Evolutionary conservation across 2,329 filamentous ascomycete species (phyloP), one percentile per base, ranked within the genome.

Genomic region (Trichoderma sp.): DNA sequence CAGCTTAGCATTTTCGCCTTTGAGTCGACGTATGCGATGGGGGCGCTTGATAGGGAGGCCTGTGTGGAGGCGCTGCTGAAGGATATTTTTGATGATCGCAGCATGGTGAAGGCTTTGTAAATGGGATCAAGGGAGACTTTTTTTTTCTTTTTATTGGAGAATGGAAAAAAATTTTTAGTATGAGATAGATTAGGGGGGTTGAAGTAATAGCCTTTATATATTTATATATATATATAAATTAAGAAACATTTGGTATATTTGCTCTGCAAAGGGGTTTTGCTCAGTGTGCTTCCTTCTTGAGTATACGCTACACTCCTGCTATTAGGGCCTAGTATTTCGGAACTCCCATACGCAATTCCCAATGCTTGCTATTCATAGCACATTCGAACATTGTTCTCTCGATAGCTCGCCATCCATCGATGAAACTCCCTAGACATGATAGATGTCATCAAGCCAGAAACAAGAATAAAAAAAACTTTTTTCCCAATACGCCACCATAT

Each of bases 1-100:
- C 92, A 96, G 76, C 81, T 99, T 71, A 97, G 94, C 76, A 97
- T 99, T 74, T 92, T 90, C 77, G 90, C 92, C 0, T 99, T 97
- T 79, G 95, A 99, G 81, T 91, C 90, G 70, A 94, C 91, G 66
- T 99, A 99, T 78, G 89, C 90, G 17, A 94, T 97, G 89, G 89
- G 88, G 39, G 78, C 78, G 50, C 80, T 91, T 29, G 92, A 96
- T 77, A 76, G 84, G 73, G 86, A 89, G 61, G 83, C 83, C 10
- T 93, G 92, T 74, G 82, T 86, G 64, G 81, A 84, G 71, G 85
- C 85, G 57, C 75, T 96, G 69, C 76, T 96, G 75, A 87, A 80
- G 75, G 92, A 96, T 80, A 74, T 96, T 69, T 95, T 94, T 82
- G 90, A 93, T 74, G 92, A 95, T 81, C 86, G 84, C 74, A 93